A percentile compares a stretch with the other conserved stretches of the same genome.
phyloP scores from a whole-genome alignment of 2,329 filamentous ascomycete species.

The Colletotrichum caudatum region DNA sequence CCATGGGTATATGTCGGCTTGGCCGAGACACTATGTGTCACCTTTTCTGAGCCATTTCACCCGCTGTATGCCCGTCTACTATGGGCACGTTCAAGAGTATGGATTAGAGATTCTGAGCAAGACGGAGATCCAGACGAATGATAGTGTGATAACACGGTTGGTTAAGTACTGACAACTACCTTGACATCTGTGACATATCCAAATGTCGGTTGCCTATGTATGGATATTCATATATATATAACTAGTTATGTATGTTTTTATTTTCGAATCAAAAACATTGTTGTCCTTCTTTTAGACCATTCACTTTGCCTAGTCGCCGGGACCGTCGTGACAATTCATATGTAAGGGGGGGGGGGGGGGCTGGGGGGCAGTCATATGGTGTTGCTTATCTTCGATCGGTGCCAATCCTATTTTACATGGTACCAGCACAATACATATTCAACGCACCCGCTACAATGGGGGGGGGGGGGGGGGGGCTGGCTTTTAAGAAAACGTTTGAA shows the following conservation, averaged over 20 bases:
- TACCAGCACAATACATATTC: no score
- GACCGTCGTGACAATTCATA: no score
- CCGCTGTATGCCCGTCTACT: not conserved
- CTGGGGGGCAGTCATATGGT: no score
- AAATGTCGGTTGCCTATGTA: not conserved
- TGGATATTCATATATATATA: not conserved
- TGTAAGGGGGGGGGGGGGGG: no score
- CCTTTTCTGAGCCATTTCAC: not conserved
- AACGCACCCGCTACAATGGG: no score
- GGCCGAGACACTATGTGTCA: not conserved
- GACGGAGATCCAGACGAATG: no score
- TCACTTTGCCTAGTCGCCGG: not conserved
- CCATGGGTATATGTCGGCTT: no score
- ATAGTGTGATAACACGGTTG: not conserved
- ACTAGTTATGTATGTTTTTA: no score
- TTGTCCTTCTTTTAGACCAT: not conserved
- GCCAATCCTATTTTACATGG: no score
- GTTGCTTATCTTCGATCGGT: no score
- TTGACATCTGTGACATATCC: not conserved
- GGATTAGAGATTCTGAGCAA: not conserved
- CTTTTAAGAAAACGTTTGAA: not conserved
- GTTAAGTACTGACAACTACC: not conserved
- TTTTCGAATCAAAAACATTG: not conserved
- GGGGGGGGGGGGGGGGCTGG: no score
- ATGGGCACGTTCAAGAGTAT: not conserved